A percentile compares a stretch with the other conserved stretches of the same genome.
These are phyloP conservation scores for Colletotrichum phormii DNA, from an alignment of 2,329 filamentous ascomycete genomes.

Conservation along the genomic window DNA sequence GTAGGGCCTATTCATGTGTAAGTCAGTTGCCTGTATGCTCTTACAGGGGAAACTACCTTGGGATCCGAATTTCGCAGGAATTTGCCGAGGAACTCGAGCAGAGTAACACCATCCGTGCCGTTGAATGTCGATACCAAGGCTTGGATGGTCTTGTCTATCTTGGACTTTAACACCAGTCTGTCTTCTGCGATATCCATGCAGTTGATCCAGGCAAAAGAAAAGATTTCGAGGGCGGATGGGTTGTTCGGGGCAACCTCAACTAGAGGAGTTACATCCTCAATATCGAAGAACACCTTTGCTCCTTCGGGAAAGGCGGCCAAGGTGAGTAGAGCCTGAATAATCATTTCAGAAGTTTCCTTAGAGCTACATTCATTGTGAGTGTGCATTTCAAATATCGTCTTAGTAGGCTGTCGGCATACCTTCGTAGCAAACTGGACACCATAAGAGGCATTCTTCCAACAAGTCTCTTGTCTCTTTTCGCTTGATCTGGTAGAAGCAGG, in stretches of 20 bases:
- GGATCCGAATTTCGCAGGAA: slow-evolving; percentile 62
- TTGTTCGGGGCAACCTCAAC: slow-evolving; percentile 68
- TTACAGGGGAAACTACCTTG: slow-evolving; percentile 51
- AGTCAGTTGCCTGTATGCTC: slow-evolving; percentile 34
- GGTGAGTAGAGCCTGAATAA: slow-evolving; percentile 68
- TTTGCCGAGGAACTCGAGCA: slow-evolving; percentile 67
- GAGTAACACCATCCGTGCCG: slow-evolving; percentile 69
- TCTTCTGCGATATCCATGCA: slow-evolving; percentile 50
- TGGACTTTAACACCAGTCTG: slow-evolving; percentile 45
- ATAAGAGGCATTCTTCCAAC: slow-evolving; percentile 65
- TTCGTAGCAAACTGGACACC: slow-evolving; percentile 63
- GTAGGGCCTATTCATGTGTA: slow-evolving; percentile 54
- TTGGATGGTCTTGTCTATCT: slow-evolving; percentile 61
- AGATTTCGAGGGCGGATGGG: slow-evolving; percentile 64
- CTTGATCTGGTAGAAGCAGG: slow-evolving; percentile 63
- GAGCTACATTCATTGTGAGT: slow-evolving; percentile 52
- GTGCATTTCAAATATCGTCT: neutral
- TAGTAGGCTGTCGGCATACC: slow-evolving; percentile 49
- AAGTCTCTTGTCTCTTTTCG: slow-evolving; percentile 58
- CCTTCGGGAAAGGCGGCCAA: slow-evolving; percentile 66
- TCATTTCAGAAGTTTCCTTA: slow-evolving; percentile 61
- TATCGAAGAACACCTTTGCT: slow-evolving; percentile 57
- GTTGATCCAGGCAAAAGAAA: slow-evolving; percentile 69
- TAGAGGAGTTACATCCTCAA: slow-evolving; percentile 66
- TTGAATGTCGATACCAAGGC: slow-evolving; percentile 65